Evolutionary conservation across 1,284 basidiomycete genomes (phyloP), one percentile per base, ranked within the genome.

Genomic region (Irpex rosettiformis): DNA sequence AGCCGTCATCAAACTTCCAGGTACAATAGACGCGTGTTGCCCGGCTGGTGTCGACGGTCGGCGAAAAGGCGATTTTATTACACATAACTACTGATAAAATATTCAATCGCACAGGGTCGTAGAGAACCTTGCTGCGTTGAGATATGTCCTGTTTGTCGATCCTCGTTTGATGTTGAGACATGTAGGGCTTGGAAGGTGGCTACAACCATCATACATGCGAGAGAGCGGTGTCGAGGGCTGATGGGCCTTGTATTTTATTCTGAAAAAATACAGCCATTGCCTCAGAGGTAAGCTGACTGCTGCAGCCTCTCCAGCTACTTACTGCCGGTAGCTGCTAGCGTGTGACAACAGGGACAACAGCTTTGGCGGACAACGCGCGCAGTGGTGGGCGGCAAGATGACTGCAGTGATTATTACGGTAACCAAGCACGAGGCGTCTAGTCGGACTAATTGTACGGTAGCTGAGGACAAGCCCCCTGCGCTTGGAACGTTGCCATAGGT

Each of bases 361-460:
- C 33, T 37, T 37, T 37, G 33, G 10, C 33, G 33, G 33, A 37
- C 33, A 37, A 11, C 33, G 33, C 33, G 11, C 33, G 33, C 33
- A 37, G 33, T 16, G 33, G 16, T 8, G 56, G 59, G 21, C 48
- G 27, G 27, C 24, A 51, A 18, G n/a, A n/a, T n/a, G n/a, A n/a
- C n/a, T n/a, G n/a, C n/a, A n/a, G n/a, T n/a, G n/a, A n/a, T n/a
- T n/a, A n/a, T n/a, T 16, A 16, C 48, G 24, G 22, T 51, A 28
- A 51, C 43, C 43, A 45, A 45, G 43, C 21, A n/a, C 10, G 27
- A 22, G 48, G 48, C 48, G 48, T 11, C 27, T 29, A 37, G 25
- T n/a, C 25, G 48, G 48, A 27, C 42, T 58, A 56, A 45, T 47
- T 54, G 59, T 37, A 42, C 45, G 59, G 55, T 54, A 53, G 60